Base-by-base conservation (phyloP, 176 grass and related monocot species). In the Musa itinerans region DNA sequence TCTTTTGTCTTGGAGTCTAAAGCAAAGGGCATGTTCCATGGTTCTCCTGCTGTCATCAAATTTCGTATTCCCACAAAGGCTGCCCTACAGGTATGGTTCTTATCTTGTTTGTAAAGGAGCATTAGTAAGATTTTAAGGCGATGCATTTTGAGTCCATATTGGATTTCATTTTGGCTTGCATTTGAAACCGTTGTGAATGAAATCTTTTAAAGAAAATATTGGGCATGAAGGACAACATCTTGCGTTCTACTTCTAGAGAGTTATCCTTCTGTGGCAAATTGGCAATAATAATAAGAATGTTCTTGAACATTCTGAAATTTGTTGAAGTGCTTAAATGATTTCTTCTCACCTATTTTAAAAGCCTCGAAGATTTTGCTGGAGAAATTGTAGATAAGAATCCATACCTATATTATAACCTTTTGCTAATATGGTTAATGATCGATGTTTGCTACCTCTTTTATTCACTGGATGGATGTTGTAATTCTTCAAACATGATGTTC, bases 31-130 rank as follows among this genome's bases (percentile, higher is more conserved):
- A 63, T 83, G 34, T 94, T 94, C 81, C 86, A 94, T 75, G 90
- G 88, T 19, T 91, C 86, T 54, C 86, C 88, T 2, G 88, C 90
- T 83, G 64, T 94, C 48, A 88, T 99, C 58, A 94, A 61, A 58
- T 99, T 94, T 53, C 95, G 90, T 78, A 64, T 94, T 76, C 86
- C 95, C 27, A 99, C 88, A 71, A 99, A 99, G 82, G 81, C 95
- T 77, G 84, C 88, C 52, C 84, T 99, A 80, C 90, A 99, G 95
- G 95, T 99, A 24, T 63, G 16, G 21, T 50, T 19, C 20, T 68
- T 77, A 14, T 14, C 50, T 29, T 26, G 58, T 14, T 77, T 63
- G 17, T 23, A 52, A 63, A 8, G n/a, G 19, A 43, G 65, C 52
- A 12, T 50, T 5, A 50, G 15, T 50, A 76, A 50, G 10, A 17